A percentile compares a stretch with the other conserved stretches of the same genome.
Conservation (phyloP, 106 monocot species). For the Platanthera guangdongensis region DNA sequence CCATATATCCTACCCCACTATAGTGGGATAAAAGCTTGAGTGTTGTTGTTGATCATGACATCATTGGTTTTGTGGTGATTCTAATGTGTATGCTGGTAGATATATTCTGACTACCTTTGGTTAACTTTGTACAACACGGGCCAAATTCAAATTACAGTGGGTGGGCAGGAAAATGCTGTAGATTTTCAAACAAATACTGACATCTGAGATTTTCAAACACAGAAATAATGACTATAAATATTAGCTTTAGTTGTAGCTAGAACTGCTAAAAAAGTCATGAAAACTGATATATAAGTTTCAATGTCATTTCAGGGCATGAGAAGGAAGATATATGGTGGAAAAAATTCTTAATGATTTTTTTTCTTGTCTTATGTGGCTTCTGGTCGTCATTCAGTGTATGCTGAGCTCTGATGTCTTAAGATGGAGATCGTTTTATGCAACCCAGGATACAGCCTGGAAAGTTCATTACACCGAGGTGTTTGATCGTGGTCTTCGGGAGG, state of each 20-base stretch:
- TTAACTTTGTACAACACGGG: too few species aligned
- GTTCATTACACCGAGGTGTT: constrained; percentile 93
- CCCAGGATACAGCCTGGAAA: constrained; percentile 93
- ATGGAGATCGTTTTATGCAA: constrained; percentile 96
- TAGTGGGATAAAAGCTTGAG: too few species aligned
- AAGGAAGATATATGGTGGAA: constrained; percentile 25
- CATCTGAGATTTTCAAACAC: too few species aligned
- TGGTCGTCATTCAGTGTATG: constrained; percentile 70
- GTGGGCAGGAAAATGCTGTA: too few species aligned
- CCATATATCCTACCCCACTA: too few species aligned
- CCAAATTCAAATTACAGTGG: too few species aligned
- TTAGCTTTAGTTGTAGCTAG: neutral
- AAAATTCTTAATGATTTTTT: constrained; percentile 38
- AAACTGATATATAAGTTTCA: neutral
- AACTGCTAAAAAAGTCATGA: neutral
- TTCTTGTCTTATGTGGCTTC: constrained; percentile 60
- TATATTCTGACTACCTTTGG: too few species aligned
- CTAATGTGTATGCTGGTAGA: too few species aligned
- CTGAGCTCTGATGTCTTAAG: constrained; percentile 78
- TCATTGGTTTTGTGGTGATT: too few species aligned
- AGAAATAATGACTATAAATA: neutral
- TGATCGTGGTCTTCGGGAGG: constrained; percentile 92
- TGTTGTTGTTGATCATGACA: too few species aligned
- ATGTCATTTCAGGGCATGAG: constrained; percentile 37
- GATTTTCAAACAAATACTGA: too few species aligned